Percentiles rank a stretch among this genome's conserved stretches.
Evolutionary conservation across 495 filamentous ascomycete genomes (phyloP).

Genomic region (Penicillium odoratum): DNA sequence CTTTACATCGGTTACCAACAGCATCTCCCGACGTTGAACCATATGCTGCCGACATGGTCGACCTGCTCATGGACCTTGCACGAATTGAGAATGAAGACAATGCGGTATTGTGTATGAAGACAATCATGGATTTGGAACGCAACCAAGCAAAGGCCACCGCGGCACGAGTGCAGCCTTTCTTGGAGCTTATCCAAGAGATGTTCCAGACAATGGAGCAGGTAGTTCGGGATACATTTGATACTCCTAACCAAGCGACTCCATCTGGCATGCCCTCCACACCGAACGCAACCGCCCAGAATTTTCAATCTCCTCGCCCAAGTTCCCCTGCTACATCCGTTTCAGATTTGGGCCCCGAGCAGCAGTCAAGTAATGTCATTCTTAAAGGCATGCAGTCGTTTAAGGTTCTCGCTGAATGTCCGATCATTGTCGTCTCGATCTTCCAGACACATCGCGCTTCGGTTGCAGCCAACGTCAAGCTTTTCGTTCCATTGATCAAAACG

Average conservation of each 20-base stretch:
- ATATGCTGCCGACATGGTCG: slow-evolving; percentile 81
- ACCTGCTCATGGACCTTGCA: slow-evolving; percentile 83
- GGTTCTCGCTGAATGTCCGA: slow-evolving; percentile 94
- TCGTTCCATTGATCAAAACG: slow-evolving; percentile 90
- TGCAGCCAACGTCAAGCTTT: slow-evolving; percentile 80
- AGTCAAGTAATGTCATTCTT: slow-evolving; percentile 73
- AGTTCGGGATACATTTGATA: slow-evolving; percentile 90
- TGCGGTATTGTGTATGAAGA: slow-evolving; percentile 95
- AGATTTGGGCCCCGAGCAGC: slow-evolving; percentile 77
- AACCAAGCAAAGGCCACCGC: slow-evolving; percentile 82
- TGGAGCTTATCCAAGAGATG: slow-evolving; percentile 91
- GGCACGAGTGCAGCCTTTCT: slow-evolving; percentile 81
- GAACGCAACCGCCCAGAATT: slow-evolving; percentile 65
- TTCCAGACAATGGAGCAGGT: slow-evolving; percentile 92
- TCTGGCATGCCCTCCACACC: slow-evolving; percentile 76
- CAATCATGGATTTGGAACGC: slow-evolving; percentile 91
- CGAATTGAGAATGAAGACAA: slow-evolving; percentile 97
- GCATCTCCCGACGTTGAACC: slow-evolving; percentile 80
- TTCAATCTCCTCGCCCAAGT: slow-evolving; percentile 83
- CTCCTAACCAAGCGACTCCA: slow-evolving; percentile 59
- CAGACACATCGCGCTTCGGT: slow-evolving; percentile 84
- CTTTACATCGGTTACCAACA: slow-evolving; percentile 87
- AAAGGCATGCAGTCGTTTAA: slow-evolving; percentile 99
- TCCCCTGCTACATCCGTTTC: slow-evolving; percentile 80
- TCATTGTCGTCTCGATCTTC: slow-evolving; percentile 98